These are phyloP conservation scores for Phytophthora idaei DNA, from an alignment of 352 stramenopile species.

Conservation along the genomic window DNA sequence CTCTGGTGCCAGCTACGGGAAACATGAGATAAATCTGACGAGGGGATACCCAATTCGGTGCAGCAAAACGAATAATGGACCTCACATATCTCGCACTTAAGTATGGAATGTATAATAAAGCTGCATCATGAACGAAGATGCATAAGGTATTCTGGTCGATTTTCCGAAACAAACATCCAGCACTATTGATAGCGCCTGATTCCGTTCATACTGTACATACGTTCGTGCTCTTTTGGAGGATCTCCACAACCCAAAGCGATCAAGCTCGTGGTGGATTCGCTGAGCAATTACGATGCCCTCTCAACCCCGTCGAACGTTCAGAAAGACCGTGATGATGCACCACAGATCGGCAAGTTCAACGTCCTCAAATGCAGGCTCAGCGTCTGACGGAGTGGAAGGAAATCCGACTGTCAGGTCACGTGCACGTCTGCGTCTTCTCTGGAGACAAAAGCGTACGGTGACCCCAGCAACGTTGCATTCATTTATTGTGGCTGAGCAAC, in stretches of 20 bases:
- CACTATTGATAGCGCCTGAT: constrained; percentile 11
- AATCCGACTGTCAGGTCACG: constrained; percentile 1
- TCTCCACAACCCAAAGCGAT: background rate
- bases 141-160: background rate
- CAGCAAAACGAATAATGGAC: no score
- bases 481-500: constrained; percentile 14
- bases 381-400: background rate
- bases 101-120: no score
- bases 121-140: no score
- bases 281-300: constrained; percentile 16
- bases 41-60: no score
- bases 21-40: no score
- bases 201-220: background rate
- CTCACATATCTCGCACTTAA: no score
- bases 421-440: constrained; percentile 19
- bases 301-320: constrained; percentile 7
- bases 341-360: constrained; percentile 10
- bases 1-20: no score
- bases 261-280: background rate
- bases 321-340: background rate
- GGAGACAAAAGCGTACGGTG: constrained; percentile 24
- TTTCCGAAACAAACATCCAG: background rate
- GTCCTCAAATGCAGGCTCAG: constrained; percentile 9
- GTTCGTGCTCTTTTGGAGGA: no score
- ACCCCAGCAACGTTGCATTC: constrained; percentile 15